Conservation (phyloP, 345 rosid species). For the Euphorbia tirucalli region DNA sequence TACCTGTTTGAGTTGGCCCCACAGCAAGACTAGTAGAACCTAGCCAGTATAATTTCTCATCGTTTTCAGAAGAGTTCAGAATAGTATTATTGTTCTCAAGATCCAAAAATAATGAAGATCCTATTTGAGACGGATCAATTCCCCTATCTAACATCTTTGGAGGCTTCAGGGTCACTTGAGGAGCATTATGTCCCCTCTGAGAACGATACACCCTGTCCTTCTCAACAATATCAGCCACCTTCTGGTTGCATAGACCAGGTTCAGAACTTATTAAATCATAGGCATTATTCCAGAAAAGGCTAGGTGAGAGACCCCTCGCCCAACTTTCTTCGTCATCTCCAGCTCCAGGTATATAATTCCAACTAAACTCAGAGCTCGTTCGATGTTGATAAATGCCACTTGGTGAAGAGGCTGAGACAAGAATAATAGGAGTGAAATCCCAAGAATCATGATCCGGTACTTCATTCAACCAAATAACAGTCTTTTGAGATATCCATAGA, state of each 20-base stretch:
- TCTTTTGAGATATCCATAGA: conserved; percentile 83
- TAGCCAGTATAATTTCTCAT: conserved; percentile 50
- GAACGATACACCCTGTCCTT: conserved; percentile 72
- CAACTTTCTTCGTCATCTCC: conserved; percentile 99
- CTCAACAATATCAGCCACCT: conserved; percentile 86
- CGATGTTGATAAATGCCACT: conserved; percentile 40
- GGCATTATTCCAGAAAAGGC: conserved; percentile 71
- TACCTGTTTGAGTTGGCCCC: conserved; percentile 55
- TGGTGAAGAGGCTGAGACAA: conserved; percentile 69
- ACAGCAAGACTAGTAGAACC: conserved; percentile 70
- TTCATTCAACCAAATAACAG: conserved; percentile 87
- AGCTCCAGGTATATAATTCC: conserved; percentile 94
- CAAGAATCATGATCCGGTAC: conserved; percentile 87
- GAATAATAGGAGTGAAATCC: conserved; percentile 87
- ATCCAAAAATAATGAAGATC: conserved; percentile 20
- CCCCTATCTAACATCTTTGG: conserved; percentile 23
- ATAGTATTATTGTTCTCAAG: conserved; percentile 19
- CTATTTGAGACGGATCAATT: conserved; percentile 18
- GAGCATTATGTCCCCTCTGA: conserved; percentile 71
- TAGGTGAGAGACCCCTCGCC: conserved; percentile 85
- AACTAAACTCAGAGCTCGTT: conserved; percentile 71
- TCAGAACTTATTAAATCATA: conserved; percentile 63
- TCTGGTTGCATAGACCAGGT: conserved; percentile 77
- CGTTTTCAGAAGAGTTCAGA: conserved; percentile 30
- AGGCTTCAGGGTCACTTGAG: conserved; percentile 52